Base-by-base conservation (phyloP, 495 filamentous ascomycete species). In the Opeltia flavorubescens region DNA sequence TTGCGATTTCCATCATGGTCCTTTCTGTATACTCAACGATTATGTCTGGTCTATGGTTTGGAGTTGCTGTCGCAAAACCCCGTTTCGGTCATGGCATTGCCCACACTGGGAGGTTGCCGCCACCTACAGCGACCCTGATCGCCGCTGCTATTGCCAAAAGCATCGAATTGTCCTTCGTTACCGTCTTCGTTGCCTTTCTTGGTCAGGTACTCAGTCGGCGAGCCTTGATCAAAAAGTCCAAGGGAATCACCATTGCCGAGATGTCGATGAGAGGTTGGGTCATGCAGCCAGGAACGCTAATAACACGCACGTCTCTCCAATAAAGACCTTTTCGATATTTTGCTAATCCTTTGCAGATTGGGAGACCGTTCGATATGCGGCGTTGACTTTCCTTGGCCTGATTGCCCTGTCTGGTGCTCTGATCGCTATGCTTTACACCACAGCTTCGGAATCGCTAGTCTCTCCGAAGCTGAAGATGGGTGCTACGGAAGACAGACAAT, bases 111-210 rank as follows among this genome's bases (percentile, higher is more conserved):
- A 52, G 57, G 0, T 39, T 86, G 17, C 62, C 62, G 0, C 69
- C 74, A 0, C 67, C 72, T 0, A 78, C 72, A 0, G 81, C 81
- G 0, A 75, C 70, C 27, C 48, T 83, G 7, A 55, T 87, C 1
- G 80, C 70, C 43, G 69, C 79, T 0, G 57, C 82, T 13, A 66
- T 84, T 46, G 81, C 82, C 1, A 87, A 85, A 61, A 76, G 75
- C 0, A 83, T 87, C 43, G 84, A 89, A 60, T 55, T 84, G 51
- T 73, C 78, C 0, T 89, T 85, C 55, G 81, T 86, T 15, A 84
- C 84, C 0, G 79, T 86, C 1, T 83, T 83, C 50, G 81, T 89
- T 2, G 72, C 79, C 0, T 80, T 83, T 35, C 54, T 87, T 3
- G 84, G 83, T 0, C 84, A 89, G 64, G 71, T 80, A 2, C 60